Conservation (phyloP, 2,329 filamentous ascomycete species). For the Didymosphaeria variabile region DNA sequence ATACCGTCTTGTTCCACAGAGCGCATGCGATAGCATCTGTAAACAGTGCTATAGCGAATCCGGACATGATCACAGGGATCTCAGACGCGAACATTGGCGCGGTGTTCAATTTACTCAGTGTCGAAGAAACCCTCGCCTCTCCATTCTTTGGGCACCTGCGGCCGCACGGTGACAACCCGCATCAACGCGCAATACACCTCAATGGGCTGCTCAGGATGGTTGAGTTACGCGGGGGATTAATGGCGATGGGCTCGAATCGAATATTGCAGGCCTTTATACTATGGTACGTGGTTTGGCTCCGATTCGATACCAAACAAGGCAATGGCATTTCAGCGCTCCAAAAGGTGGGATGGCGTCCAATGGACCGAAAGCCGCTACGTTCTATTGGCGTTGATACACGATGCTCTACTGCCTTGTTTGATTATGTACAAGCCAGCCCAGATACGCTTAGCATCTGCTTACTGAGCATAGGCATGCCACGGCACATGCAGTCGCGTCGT, state of each 20-base stretch:
- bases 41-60: constrained; percentile 41
- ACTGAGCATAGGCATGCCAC: constrained; percentile 53
- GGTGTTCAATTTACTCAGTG: constrained; percentile 49
- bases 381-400: background rate
- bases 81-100: constrained; percentile 51
- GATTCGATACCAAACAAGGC: constrained; percentile 3
- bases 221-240: constrained; percentile 45
- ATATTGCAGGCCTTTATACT: constrained; percentile 53
- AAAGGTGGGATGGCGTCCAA: background rate
- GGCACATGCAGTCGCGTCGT: constrained; percentile 47
- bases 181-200: constrained; percentile 45
- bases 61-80: constrained; percentile 34
- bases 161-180: constrained; percentile 37
- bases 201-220: constrained; percentile 48
- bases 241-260: constrained; percentile 45
- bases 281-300: constrained; percentile 41
- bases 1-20: constrained; percentile 44
- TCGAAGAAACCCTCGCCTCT: constrained; percentile 44
- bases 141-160: constrained; percentile 31
- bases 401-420: constrained; percentile 13
- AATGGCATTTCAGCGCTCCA: constrained; percentile 7
- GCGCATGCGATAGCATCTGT: constrained; percentile 46
- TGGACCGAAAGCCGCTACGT: background rate
- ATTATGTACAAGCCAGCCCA: constrained; percentile 22
- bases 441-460: constrained; percentile 44